Evolutionary conservation across 2,329 filamentous ascomycete species (phyloP), one percentile per base, ranked within the genome.

Genomic region (Microascus cirrosus): DNA sequence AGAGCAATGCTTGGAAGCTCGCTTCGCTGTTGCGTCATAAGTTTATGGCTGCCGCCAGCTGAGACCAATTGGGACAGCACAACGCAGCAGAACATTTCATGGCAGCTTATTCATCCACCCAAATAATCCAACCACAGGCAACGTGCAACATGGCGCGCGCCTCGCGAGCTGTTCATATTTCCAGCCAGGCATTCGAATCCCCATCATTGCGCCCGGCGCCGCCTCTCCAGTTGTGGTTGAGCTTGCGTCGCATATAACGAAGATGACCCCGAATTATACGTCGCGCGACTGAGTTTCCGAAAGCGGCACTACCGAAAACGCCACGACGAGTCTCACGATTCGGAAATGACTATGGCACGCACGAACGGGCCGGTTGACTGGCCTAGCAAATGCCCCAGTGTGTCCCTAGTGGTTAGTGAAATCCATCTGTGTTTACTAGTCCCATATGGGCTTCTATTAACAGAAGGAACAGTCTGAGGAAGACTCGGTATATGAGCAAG

Each of bases 401-500:
- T 54, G 22, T n/a, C 15, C 34, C 52, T 54, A 10, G 52, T 54
- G 52, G 52, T 54, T 20, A 34, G 52, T 34, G 15, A n/a, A 7
- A 11, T 20, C 18, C 3, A 54, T 18, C 6, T 3, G 13, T 34
- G n/a, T 11, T 25, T 25, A 13, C 25, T 34, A 5, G 20, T 12
- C 11, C 34, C 6, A 10, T 11, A 1, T 11, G 13, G 8, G 6
- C 24, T 34, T 18, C 22, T 50, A 20, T 20, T 50, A 22, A 50
- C 45, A 22, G 15, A 24, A 18, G 12, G 42, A 24, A n/a, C 63
- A 93, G 83, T 80, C 85, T 65, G 89, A 91, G 69, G 90, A 95
- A 74, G 94, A 99, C 74, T 86, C 89, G 58, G 83, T 95, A 61
- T 99, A 97, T 78, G 95, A 99, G 75, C 92, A 96, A 74, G 94